Percentiles rank a stretch among this genome's conserved stretches.
phyloP scores from a whole-genome alignment of 495 filamentous ascomycete species.

The Penicilliopsis zonata region DNA sequence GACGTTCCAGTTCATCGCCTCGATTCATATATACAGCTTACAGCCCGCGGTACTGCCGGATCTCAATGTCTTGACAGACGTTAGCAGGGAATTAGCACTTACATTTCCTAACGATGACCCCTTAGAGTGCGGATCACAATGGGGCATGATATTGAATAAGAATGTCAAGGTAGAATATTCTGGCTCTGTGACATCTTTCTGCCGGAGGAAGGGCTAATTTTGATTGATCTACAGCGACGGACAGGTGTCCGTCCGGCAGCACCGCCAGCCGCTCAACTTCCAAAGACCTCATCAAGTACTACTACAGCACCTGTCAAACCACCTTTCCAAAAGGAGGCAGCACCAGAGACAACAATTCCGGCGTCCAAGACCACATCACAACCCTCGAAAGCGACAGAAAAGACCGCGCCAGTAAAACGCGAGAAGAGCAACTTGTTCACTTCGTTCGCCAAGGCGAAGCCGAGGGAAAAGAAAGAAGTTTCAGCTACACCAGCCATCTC shows the following conservation, averaged over 20 bases:
- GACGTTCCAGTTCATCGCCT: slow-evolving; percentile 56
- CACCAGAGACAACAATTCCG: slow-evolving; percentile 12
- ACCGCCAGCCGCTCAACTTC: slow-evolving; percentile 10
- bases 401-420: slow-evolving; percentile 40
- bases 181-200: not conserved
- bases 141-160: slow-evolving; percentile 60
- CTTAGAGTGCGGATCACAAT: slow-evolving; percentile 42
- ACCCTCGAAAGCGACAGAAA: slow-evolving; percentile 20
- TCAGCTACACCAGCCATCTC: slow-evolving; percentile 29
- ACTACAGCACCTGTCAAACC: slow-evolving; percentile 22
- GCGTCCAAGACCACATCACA: slow-evolving; percentile 12
- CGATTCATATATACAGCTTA: slow-evolving; percentile 82
- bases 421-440: slow-evolving; percentile 62
- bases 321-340: slow-evolving; percentile 15
- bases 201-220: slow-evolving; percentile 2
- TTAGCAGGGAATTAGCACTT: slow-evolving; percentile 44
- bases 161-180: slow-evolving; percentile 39
- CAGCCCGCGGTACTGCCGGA: slow-evolving; percentile 62
- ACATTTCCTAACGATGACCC: slow-evolving; percentile 48
- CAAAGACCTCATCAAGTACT: slow-evolving; percentile 2
- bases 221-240: slow-evolving; percentile 28
- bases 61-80: slow-evolving; percentile 61
- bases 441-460: slow-evolving; percentile 71
- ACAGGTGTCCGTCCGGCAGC: slow-evolving; percentile 24
- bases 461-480: slow-evolving; percentile 44